phyloP scores from a whole-genome alignment of 1,284 basidiomycete species.

The Rhodotorula sp. region DNA sequence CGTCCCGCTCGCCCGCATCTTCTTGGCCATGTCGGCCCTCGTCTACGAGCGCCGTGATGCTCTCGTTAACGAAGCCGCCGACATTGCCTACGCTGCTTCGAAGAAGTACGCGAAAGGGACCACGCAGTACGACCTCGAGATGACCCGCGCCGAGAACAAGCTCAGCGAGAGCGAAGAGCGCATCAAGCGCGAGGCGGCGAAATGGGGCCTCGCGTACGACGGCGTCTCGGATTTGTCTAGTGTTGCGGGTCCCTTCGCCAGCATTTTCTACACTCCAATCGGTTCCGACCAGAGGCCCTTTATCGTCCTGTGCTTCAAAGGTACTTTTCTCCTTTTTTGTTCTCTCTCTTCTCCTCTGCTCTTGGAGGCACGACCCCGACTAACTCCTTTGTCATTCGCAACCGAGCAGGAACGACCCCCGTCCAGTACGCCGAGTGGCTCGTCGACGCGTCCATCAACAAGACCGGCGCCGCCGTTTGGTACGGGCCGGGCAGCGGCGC shows the following conservation, averaged over 20 bases:
- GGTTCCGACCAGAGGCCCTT: constrained; percentile 15
- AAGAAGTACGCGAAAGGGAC: background rate
- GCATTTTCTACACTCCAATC: constrained; percentile 24
- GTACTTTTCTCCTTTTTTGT: background rate
- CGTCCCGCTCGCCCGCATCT: constrained; percentile 24
- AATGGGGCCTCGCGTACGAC: constrained; percentile 28
- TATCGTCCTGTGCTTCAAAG: constrained; percentile 36
- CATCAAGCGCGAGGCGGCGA: constrained; percentile 20
- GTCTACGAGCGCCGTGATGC: constrained; percentile 30
- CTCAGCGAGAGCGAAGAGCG: constrained; percentile 13
- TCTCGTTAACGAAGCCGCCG: constrained; percentile 13
- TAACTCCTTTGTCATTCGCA: too few relatives aligned
- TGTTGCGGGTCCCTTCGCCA: constrained; percentile 26
- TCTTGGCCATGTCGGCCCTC: constrained; percentile 27
- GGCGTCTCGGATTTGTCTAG: too few relatives aligned
- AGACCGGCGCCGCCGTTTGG: constrained; percentile 20
- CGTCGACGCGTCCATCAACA: constrained; percentile 29
- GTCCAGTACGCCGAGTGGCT: constrained; percentile 46
- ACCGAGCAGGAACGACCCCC: constrained; percentile 45
- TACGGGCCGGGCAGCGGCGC: constrained; percentile 19
- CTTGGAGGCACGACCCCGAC: background rate
- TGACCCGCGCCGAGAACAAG: constrained; percentile 7
- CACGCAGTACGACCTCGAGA: background rate
- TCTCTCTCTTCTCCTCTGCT: too few relatives aligned
- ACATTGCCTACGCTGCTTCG: constrained; percentile 2